Evolutionary conservation across 148 eudicot genomes (phyloP), one percentile per base, ranked within the genome.

Genomic region (Linanthus parryae): DNA sequence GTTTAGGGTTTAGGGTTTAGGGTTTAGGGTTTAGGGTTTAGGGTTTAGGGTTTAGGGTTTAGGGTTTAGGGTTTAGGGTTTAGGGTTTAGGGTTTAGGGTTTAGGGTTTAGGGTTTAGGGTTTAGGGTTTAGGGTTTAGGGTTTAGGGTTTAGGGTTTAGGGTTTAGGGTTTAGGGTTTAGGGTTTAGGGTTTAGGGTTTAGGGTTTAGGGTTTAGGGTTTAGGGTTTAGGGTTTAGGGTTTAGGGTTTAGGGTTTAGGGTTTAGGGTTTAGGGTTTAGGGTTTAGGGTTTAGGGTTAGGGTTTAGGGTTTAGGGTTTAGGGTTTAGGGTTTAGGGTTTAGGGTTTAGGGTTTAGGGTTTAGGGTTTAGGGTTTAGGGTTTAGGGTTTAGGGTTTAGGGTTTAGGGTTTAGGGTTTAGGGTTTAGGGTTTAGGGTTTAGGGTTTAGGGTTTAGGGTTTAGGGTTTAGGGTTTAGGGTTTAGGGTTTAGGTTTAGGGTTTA

Each of bases 191-290:
- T 39, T 39, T 5, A 14, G 44, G 44, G 6, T 39, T 39, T 5
- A 14, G 44, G 44, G 6, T 39, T 39, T 5, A 14, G 44, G 44
- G 6, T 39, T 39, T 5, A 14, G 44, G 44, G 6, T 39, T 39
- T 5, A 14, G 44, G 44, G 6, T 39, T 39, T 5, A 14, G 44
- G 44, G 50, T 39, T 39, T 39, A 39, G 44, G 44, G 44, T 39
- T 39, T 39, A 39, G 44, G 44, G 44, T 39, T 39, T 39, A 39
- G 44, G 44, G 44, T 39, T 39, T 39, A 39, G 44, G 44, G 44
- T 39, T 39, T 39, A 39, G 44, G 44, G 44, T 39, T 39, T 39
- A 39, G 44, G 44, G 44, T 39, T 39, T 39, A 39, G 44, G 44
- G 44, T 39, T 39, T 39, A 39, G 44, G 44, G 44, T 39, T 39